Conservation (phyloP, 2,329 filamentous ascomycete genomes). For the Akanthomyces lecanii region DNA sequence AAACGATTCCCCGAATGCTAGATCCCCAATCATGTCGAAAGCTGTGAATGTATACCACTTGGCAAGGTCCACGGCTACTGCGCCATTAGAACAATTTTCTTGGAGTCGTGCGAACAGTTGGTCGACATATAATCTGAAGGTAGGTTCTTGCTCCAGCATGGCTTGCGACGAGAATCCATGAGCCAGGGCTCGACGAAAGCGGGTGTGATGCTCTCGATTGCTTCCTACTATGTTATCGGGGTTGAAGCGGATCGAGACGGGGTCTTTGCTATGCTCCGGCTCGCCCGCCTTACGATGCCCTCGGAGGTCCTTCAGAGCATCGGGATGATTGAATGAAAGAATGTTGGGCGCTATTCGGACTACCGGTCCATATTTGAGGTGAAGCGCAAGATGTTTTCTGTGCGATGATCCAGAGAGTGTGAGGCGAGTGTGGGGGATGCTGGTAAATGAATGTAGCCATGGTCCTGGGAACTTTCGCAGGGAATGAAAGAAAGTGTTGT, state of each 20-base stretch:
- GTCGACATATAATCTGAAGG: neutral
- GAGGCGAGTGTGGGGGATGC: neutral
- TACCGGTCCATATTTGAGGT: neutral
- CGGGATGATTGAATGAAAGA: neutral
- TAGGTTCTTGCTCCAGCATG: neutral
- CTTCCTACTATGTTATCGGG: neutral
- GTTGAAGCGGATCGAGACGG: neutral
- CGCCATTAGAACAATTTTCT: neutral
- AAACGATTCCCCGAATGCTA: conserved; percentile 40
- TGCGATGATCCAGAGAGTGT: neutral
- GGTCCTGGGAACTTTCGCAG: neutral
- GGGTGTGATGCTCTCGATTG: neutral
- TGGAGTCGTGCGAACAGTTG: neutral
- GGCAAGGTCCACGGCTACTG: neutral
- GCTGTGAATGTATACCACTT: conserved; percentile 19
- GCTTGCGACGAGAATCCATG: neutral
- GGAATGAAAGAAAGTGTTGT: neutral
- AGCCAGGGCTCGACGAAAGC: neutral
- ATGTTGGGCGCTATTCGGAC: neutral
- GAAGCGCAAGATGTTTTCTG: neutral
- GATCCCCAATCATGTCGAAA: conserved; percentile 33
- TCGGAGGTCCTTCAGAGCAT: neutral
- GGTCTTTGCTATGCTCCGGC: neutral
- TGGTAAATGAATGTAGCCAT: neutral
- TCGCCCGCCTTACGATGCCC: neutral